Evolutionary conservation across 768 basidiomycete genomes (phyloP).

Genomic region (Rhodosporidiobolus sp.): DNA sequence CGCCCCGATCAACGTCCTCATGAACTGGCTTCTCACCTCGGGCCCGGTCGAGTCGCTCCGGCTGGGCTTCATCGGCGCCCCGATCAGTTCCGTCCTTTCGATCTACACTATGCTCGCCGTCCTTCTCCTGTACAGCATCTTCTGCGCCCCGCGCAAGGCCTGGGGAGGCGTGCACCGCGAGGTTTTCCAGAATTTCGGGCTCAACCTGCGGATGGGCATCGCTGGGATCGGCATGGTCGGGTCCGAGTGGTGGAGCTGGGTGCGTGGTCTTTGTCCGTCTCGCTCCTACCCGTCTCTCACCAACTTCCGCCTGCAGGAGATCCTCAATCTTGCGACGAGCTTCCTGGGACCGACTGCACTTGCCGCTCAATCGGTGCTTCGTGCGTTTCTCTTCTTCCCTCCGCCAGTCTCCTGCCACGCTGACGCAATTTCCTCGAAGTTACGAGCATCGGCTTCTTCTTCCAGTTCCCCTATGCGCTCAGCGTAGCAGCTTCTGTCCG

Average conservation of each 20-base stretch:
- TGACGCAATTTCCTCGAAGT: background rate
- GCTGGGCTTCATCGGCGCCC: conserved; percentile 88
- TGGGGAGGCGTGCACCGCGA: conserved; percentile 72
- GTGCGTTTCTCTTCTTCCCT: conserved; percentile 35
- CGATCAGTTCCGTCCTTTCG: conserved; percentile 79
- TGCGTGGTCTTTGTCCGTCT: too few species aligned
- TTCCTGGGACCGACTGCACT: conserved; percentile 76
- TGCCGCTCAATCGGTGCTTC: conserved; percentile 82
- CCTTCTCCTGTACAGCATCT: conserved; percentile 47
- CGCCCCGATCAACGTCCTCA: conserved; percentile 76
- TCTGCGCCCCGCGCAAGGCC: conserved; percentile 60
- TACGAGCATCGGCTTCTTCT: conserved; percentile 49
- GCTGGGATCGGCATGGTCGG: conserved; percentile 77
- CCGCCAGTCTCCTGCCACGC: too few species aligned
- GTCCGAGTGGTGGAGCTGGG: conserved; percentile 97
- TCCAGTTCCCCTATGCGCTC: conserved; percentile 78
- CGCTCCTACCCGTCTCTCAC: too few species aligned
- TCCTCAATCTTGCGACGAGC: conserved; percentile 52
- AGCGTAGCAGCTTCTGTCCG: conserved; percentile 80
- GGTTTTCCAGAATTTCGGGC: conserved; percentile 65
- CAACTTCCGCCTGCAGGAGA: too few species aligned
- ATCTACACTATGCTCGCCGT: conserved; percentile 70
- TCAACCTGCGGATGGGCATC: conserved; percentile 70
- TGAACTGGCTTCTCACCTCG: conserved; percentile 74
- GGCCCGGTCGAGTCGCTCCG: conserved; percentile 54